phyloP scores from a whole-genome alignment of 805 yeast species.

The Starmerella sp. region DNA sequence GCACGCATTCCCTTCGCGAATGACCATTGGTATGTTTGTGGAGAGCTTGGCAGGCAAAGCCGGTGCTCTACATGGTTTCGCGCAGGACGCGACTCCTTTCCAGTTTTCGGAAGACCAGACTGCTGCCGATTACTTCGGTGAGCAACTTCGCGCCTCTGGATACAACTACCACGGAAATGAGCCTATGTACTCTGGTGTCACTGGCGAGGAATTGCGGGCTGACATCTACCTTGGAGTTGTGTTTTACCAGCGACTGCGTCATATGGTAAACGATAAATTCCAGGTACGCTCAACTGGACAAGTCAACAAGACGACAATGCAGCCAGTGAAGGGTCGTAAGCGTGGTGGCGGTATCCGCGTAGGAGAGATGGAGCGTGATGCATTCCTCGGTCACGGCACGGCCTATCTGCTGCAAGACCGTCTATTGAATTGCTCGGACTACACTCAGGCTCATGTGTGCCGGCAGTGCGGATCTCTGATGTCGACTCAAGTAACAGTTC shows the following conservation, averaged over 20 bases:
- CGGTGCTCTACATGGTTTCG: slow-evolving; percentile 94
- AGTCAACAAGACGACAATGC: slow-evolving; percentile 93
- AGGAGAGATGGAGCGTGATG: slow-evolving; percentile 99
- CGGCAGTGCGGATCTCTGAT: slow-evolving; percentile 87
- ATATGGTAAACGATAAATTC: slow-evolving; percentile 99
- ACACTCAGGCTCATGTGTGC: slow-evolving; percentile 82
- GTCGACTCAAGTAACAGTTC: slow-evolving; percentile 82
- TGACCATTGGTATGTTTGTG: slow-evolving; percentile 99
- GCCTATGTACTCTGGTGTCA: slow-evolving; percentile 97
- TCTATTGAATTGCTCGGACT: slow-evolving; percentile 87
- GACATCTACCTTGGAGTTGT: slow-evolving; percentile 96
- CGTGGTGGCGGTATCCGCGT: slow-evolving; percentile 99
- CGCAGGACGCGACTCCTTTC: slow-evolving; percentile 97
- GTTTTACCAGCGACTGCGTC: slow-evolving; percentile 95
- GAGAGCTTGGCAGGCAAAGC: slow-evolving; percentile 98
- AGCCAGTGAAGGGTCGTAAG: slow-evolving; percentile 98
- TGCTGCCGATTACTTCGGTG: slow-evolving; percentile 96
- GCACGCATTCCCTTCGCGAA: slow-evolving; percentile 99
- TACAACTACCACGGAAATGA: slow-evolving; percentile 97
- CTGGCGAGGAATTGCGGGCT: slow-evolving; percentile 93
- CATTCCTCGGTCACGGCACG: slow-evolving; percentile 95
- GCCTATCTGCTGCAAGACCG: slow-evolving; percentile 91
- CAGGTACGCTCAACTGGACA: slow-evolving; percentile 99
- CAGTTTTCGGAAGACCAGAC: slow-evolving; percentile 80
- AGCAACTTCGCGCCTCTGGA: slow-evolving; percentile 76